Evolutionary conservation across 805 yeast genomes (phyloP), one percentile per base, ranked within the genome.

Genomic region (Teunomyces barrocoloradensis): DNA sequence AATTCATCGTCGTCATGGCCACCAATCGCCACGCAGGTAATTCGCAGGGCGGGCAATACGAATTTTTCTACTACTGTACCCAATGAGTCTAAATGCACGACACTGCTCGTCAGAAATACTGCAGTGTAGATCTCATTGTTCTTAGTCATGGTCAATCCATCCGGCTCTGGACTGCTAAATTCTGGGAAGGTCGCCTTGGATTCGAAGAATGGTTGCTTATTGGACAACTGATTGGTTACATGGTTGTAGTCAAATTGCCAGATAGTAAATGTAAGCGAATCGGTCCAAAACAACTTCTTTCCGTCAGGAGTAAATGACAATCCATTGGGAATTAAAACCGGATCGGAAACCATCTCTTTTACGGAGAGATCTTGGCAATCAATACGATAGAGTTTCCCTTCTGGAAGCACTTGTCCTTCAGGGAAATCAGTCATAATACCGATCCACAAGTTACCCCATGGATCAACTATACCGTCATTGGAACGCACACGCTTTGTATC

Each of bases 391-490:
- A 73, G 55, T 23, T 50, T 73, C 1, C 96, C 97, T 45, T 78
- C 79, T 1, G 70, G 66, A n/a, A 61, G 45, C 12, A 63, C 58
- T 18, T 54, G 57, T 12, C 63, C 65, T 12, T 69, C 73, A 5
- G 63, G 66, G 54, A 80, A 81, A 48, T 81, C 81, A 18, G 74
- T 74, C 96, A 90, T 90, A 17, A 91, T 74, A 1, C 97, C 96
- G 43, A 87, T 80, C 79, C 87, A 85, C 43, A 89, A 77, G 51
- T 84, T 76, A 0, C 96, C 96, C 58, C 79, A 69, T 3, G 87
- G 85, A 50, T 88, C 90, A 35, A 89, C 78, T 40, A 80, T 78
- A 0, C 97, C 96, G 61, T 90, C 97, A 58, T 90, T 90, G 36
- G 94, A 85, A 18, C 77, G 56, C 44, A 69, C 56, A 33, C 67